Conservation (phyloP, 352 stramenopile genomes). For the Phytopythium litorale region DNA sequence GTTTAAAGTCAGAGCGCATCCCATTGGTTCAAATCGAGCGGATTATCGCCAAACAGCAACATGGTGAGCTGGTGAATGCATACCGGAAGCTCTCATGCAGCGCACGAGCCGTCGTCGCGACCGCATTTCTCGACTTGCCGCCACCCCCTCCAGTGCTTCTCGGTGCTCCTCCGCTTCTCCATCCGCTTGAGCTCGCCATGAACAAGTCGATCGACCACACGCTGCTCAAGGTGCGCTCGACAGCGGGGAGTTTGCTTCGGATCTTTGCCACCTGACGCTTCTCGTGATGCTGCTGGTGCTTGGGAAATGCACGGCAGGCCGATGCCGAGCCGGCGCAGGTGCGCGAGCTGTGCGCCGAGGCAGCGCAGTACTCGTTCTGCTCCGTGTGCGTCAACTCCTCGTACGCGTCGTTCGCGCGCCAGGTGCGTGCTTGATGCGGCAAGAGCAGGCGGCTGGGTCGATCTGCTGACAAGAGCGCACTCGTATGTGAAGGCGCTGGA, state of each 20-base stretch:
- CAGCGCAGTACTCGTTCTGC: slow-evolving; percentile 59
- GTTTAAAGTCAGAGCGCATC: neutral
- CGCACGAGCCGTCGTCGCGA: neutral
- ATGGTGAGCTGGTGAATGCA: slow-evolving; percentile 23
- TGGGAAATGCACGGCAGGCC: slow-evolving; percentile 21
- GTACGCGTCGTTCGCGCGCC: slow-evolving; percentile 56
- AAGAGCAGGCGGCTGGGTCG: neutral
- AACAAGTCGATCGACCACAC: slow-evolving; percentile 79
- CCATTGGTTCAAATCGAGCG: neutral
- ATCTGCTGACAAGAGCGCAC: neutral
- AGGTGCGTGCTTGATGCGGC: slow-evolving; percentile 20
- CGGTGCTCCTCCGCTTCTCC: neutral
- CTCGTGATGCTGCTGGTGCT: slow-evolving; percentile 1
- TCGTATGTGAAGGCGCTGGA: slow-evolving; percentile 34
- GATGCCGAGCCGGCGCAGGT: slow-evolving; percentile 66
- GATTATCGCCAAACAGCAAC: neutral
- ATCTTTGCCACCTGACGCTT: slow-evolving; percentile 3
- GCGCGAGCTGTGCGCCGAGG: slow-evolving; percentile 62
- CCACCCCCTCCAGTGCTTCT: neutral
- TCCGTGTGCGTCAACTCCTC: slow-evolving; percentile 83
- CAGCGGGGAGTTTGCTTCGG: neutral
- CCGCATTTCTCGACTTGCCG: slow-evolving; percentile 4
- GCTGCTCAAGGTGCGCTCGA: slow-evolving; percentile 56
- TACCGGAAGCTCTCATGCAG: slow-evolving; percentile 7
- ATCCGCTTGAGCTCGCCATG: slow-evolving; percentile 15